Base-by-base conservation (phyloP, 345 rosid species). In the Rhizophora mangle region DNA sequence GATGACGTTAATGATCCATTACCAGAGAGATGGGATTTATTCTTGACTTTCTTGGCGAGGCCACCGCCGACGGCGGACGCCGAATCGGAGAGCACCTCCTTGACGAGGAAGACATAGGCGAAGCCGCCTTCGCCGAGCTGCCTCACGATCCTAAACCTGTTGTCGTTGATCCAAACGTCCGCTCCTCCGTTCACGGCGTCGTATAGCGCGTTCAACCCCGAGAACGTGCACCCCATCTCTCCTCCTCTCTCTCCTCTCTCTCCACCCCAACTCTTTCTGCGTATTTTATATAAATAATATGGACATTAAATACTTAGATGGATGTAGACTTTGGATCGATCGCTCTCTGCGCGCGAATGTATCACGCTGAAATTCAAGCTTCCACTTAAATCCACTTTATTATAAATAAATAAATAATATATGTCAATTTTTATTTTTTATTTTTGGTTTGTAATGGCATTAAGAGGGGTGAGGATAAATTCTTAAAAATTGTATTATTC, bases 121-220 rank as follows among this genome's bases (percentile, higher is more conserved):
- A 92, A 95, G 5, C 98, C 99, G 46, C 99, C 99, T 73, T 92
- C 99, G 8, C 99, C 99, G 18, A 95, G 91, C 91, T 92, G 98
- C 88, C 97, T 84, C 71, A 89, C 36, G 82, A 88, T 72, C 84
- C 88, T 86, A 87, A 84, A 95, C 62, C 94, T 74, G 87, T 92
- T 92, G 68, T 95, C 99, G 70, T 95, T 94, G 93, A 94, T 94
- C 98, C 98, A 94, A 16, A 91, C 96, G 61, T 94, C 98, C 29
- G 89, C 97, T 72, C 90, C 97, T 0, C 97, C 93, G 57, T 89
- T 88, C 2, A 84, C 99, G 69, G 91, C 84, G 81, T 87, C 98
- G 93, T 95, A 95, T 5, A 95, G 79, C 53, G 98, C 86, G 72
- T 92, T 90, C 82, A 95, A 78, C 64, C 99, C 99, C 7, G 99